Base-by-base conservation (phyloP, 2,329 filamentous ascomycete species). In the Trichophyton verrucosum region DNA sequence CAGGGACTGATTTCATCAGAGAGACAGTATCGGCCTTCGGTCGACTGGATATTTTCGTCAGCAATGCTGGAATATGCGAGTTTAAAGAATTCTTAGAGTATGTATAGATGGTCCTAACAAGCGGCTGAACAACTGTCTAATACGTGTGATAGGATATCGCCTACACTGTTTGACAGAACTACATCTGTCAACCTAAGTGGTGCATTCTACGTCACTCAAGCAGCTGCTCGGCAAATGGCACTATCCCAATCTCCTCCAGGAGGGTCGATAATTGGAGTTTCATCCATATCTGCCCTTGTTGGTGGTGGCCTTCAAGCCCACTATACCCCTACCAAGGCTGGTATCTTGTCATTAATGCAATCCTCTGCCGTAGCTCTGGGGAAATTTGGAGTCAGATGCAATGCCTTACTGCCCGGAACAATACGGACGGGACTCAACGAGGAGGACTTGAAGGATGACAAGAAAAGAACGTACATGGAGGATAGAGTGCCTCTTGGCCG, bases 241-340 rank as follows among this genome's bases (percentile, higher is more conserved):
- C 75, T 95, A 82, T 82, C 83, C 0, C 77, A 88, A 67, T 76
- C 78, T 1, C 83, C 85, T 0, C 73, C 82, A 0, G 89, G 90
- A 15, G 91, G 91, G 38, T 86, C 83, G 67, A 94, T 96, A 68
- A 92, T 76, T 42, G 74, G 72, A 1, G 71, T 76, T 15, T 73
- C 71, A 56, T 72, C 72, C 3, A 76, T 76, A 59, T 74, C 73
- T 1, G 70, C 74, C 3, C 69, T 75, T 2, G 73, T 76, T 1
- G 90, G 90, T 42, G 90, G 89, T 49, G 88, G 86, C 0, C 78
- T 81, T 55, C 90, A 95, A 76, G 86, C 84, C 27, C 90, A 95
- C 71, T 95, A 95, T 74, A 95, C 90, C 15, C 88, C 90, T 8
- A 95, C 90, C 15, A 95, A 95, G 74, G 89, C 90, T 0, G 90